A percentile compares a stretch with the other conserved stretches of the same genome.
Evolutionary conservation across 1,284 basidiomycete genomes (phyloP).

Genomic region (Naganishia cerealis): DNA sequence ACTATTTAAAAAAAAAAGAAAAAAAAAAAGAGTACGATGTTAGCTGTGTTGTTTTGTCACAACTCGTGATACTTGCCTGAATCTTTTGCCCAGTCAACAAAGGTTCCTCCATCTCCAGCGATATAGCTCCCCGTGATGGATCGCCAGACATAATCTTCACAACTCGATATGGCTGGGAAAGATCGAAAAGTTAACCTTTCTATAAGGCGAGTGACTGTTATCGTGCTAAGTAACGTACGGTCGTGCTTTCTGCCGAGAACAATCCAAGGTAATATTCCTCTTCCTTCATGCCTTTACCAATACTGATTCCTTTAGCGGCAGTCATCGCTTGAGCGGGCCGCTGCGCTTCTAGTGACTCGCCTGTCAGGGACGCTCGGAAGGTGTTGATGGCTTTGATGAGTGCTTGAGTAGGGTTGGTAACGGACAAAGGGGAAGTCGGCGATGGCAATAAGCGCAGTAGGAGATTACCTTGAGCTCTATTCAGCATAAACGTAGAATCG

Average conservation of each 20-base stretch:
- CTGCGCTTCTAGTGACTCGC: conserved; percentile 1
- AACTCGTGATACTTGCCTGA: conserved; percentile 58
- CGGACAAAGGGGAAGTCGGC: conserved; percentile 36
- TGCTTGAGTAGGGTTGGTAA: conserved; percentile 67
- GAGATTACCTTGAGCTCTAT: conserved; percentile 75
- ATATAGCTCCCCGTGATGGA: conserved; percentile 71
- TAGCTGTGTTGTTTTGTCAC: not conserved
- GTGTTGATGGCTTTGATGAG: conserved; percentile 64
- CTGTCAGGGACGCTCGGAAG: conserved; percentile 34
- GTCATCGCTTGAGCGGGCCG: conserved; percentile 34
- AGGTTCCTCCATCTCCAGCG: conserved; percentile 66
- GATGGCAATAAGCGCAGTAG: conserved; percentile 60
- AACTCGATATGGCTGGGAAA: conserved; percentile 54
- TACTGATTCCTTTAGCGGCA: conserved; percentile 31
- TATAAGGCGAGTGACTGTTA: not conserved
- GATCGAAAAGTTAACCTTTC: not conserved
- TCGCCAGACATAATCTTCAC: conserved; percentile 70
- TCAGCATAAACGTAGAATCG: not conserved
- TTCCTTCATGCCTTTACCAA: conserved; percentile 60
- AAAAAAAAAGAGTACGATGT: conserved; percentile 31
- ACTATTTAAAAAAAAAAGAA: conserved; percentile 43
- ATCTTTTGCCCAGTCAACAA: conserved; percentile 62
- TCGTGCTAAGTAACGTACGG: not conserved
- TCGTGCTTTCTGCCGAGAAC: conserved; percentile 30
- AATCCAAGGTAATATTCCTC: conserved; percentile 66